These are phyloP conservation scores for Rosa multiflora DNA, from an alignment of 306 rosid genomes.

Conservation along the genomic window DNA sequence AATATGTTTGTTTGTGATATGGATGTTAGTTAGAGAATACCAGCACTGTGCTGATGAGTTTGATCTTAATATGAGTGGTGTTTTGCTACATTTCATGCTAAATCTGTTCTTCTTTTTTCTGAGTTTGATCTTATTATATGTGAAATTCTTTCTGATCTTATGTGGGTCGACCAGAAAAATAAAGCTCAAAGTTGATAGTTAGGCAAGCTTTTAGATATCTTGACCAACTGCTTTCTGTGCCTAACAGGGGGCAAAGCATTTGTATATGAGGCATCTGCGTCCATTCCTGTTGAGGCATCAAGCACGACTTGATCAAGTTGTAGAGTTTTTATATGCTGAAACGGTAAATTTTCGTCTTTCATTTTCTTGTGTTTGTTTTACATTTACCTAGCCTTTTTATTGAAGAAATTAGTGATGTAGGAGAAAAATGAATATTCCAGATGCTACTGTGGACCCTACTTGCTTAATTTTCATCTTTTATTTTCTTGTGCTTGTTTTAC, in stretches of 20 bases:
- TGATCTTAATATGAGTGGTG: background rate
- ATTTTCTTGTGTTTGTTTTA: background rate
- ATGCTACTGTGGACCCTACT: background rate
- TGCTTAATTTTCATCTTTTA: conserved; percentile 6
- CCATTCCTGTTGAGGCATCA: conserved; percentile 56
- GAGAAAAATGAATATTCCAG: background rate
- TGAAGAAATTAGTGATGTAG: background rate
- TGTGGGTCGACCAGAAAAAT: background rate
- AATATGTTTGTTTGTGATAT: background rate
- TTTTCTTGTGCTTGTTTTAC: background rate
- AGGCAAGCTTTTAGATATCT: background rate
- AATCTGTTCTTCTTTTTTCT: background rate
- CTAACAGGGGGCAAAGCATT: conserved; percentile 48
- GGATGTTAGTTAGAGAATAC: background rate
- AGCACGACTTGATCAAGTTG: conserved; percentile 43
- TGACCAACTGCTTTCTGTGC: conserved; percentile 16
- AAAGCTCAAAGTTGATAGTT: background rate
- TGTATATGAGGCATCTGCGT: conserved; percentile 47
- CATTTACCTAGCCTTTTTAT: background rate
- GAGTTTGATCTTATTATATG: background rate
- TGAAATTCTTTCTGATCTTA: background rate
- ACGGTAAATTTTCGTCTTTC: conserved; percentile 35
- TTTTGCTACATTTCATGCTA: background rate
- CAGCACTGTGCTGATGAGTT: background rate
- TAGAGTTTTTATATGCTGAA: conserved; percentile 36